phyloP scores from a whole-genome alignment of 768 basidiomycete genomes.

The Trametes cingulata region DNA sequence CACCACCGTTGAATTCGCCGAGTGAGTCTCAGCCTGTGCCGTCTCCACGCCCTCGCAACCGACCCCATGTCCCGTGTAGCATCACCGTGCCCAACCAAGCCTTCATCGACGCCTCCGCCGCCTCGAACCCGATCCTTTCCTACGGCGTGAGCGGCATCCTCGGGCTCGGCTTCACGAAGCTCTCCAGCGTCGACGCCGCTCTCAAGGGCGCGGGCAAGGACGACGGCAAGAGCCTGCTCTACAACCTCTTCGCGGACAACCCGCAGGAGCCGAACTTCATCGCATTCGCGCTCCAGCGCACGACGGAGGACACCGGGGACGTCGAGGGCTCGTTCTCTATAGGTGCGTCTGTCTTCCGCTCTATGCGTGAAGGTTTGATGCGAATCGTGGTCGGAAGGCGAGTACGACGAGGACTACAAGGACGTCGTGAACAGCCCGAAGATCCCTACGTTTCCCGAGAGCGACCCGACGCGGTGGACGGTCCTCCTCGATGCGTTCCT shows the following conservation, averaged over 20 bases:
- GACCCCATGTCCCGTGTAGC: slow-evolving; percentile 35
- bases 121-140: slow-evolving; percentile 70
- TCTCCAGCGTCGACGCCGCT: slow-evolving; percentile 66
- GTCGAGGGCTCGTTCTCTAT: slow-evolving; percentile 72
- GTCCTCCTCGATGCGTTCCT: slow-evolving; percentile 74
- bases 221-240: slow-evolving; percentile 68
- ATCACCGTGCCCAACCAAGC: slow-evolving; percentile 70
- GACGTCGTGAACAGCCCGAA: slow-evolving; percentile 54
- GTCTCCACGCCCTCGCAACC: background rate
- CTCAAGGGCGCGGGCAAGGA: slow-evolving; percentile 59
- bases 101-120: slow-evolving; percentile 60
- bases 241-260: slow-evolving; percentile 73
- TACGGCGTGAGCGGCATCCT: slow-evolving; percentile 74
- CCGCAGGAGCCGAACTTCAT: slow-evolving; percentile 77
- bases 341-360: slow-evolving; percentile 42
- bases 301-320: slow-evolving; percentile 49
- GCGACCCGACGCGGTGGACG: slow-evolving; percentile 69
- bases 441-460: slow-evolving; percentile 75
- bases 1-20: slow-evolving; percentile 66
- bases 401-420: slow-evolving; percentile 63
- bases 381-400: slow-evolving; percentile 43
- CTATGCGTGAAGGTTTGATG: background rate
- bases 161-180: slow-evolving; percentile 76
- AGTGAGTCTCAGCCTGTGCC: slow-evolving; percentile 43
- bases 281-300: slow-evolving; percentile 71